These are phyloP conservation scores for Venustampulla echinocandica DNA, from an alignment of 495 filamentous ascomycete species.

Conservation along the genomic window DNA sequence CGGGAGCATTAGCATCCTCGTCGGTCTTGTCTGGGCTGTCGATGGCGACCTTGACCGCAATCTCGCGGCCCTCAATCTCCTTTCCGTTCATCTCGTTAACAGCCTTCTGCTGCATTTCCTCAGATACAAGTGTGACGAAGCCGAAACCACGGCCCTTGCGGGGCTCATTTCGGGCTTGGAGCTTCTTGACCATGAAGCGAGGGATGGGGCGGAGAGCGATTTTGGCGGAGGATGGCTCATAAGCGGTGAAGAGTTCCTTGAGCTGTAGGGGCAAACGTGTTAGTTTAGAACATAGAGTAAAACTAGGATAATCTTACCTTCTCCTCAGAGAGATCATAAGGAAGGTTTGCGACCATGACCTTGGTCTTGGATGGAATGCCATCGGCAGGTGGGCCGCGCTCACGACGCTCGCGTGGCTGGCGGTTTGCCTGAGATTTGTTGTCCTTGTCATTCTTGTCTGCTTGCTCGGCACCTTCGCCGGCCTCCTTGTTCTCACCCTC, in stretches of 20 bases:
- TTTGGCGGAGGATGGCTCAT: conserved; percentile 87
- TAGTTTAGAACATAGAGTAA: conserved; percentile 25
- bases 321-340: conserved; percentile 94
- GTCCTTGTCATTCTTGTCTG: conserved; percentile 28
- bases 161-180: conserved; percentile 91
- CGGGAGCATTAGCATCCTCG: conserved; percentile 51
- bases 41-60: conserved; percentile 98
- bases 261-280: conserved; percentile 53
- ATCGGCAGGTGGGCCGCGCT: conserved; percentile 95
- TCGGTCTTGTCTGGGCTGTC: conserved; percentile 99
- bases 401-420: conserved; percentile 50
- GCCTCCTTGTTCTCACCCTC: conserved; percentile 27
- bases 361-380: conserved; percentile 98
- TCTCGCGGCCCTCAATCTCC: conserved; percentile 95
- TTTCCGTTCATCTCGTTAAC: conserved; percentile 98
- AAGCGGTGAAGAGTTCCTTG: conserved; percentile 87
- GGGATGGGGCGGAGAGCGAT: conserved; percentile 97
- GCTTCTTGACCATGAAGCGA: conserved; percentile 99
- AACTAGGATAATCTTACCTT: conserved; percentile 51
- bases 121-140: conserved; percentile 90
- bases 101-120: conserved; percentile 95
- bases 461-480: conserved; percentile 5
- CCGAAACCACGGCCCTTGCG: conserved; percentile 99
- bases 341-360: conserved; percentile 99
- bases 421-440: conserved; percentile 25